These are phyloP conservation scores for Gliomastix tumulicola DNA, from an alignment of 2,329 filamentous ascomycete species.

Conservation along the genomic window DNA sequence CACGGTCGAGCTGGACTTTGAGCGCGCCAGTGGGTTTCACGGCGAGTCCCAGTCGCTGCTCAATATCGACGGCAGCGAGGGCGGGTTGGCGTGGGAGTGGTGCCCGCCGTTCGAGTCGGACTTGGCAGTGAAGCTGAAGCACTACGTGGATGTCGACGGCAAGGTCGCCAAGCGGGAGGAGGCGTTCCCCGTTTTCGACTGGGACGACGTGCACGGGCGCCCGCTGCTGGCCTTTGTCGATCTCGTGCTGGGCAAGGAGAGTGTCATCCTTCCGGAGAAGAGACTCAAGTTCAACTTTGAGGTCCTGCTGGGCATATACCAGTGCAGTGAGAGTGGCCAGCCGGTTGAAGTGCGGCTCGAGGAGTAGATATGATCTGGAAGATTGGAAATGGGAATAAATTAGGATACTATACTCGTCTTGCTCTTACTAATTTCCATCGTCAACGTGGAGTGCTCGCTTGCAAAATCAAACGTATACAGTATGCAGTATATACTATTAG, in stretches of 20 bases:
- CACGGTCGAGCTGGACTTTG: constrained; percentile 1
- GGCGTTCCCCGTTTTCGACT: constrained; percentile 3
- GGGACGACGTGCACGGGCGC: constrained; percentile 3
- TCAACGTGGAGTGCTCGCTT: too few species aligned
- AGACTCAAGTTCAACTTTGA: constrained; percentile 4
- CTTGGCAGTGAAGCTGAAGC: background rate
- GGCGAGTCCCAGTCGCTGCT: constrained; percentile 1
- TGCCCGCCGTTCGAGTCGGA: constrained; percentile 3
- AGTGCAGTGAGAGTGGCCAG: too few species aligned
- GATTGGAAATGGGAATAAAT: too few species aligned
- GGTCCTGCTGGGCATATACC: constrained; percentile 3
- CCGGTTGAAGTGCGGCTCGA: too few species aligned
- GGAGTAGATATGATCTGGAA: too few species aligned
- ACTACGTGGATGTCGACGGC: background rate
- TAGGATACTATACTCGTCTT: too few species aligned
- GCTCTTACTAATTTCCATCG: too few species aligned
- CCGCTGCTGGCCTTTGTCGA: constrained; percentile 3
- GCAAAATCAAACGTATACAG: too few species aligned
- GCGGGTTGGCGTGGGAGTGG: constrained; percentile 4
- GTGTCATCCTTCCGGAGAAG: background rate
- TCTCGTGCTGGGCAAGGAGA: constrained; percentile 1
- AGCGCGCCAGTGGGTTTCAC: constrained; percentile 4
- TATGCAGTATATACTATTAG: too few species aligned
- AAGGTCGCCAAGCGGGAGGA: constrained; percentile 1
- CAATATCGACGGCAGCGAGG: constrained; percentile 1